phyloP scores from a whole-genome alignment of 768 basidiomycete species.

The Russula dissimulans region DNA sequence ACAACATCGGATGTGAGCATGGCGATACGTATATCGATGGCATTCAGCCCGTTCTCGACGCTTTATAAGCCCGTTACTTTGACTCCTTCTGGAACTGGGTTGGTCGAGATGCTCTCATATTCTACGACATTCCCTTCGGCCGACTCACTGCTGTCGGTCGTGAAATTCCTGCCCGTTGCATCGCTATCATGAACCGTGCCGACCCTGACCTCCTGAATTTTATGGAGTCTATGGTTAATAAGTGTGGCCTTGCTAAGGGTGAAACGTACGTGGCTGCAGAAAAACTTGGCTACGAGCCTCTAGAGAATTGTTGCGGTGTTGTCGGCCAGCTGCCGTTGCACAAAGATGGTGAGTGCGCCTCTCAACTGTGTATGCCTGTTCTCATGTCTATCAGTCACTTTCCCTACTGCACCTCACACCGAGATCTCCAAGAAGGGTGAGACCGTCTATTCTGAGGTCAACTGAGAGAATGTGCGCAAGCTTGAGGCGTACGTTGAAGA shows the following conservation, averaged over 20 bases:
- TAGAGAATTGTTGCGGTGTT: conserved; percentile 87
- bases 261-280: too few relatives aligned
- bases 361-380: neutral
- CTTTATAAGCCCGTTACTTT: conserved; percentile 94
- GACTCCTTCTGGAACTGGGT: conserved; percentile 99
- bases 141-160: conserved; percentile 89
- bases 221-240: conserved; percentile 94
- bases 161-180: conserved; percentile 94
- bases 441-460: too few relatives aligned
- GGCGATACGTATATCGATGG: too few relatives aligned
- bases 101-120: conserved; percentile 69
- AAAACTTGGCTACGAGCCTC: conserved; percentile 91
- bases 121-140: conserved; percentile 51
- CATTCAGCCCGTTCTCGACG: conserved; percentile 58
- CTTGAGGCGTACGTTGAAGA: conserved; percentile 96
- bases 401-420: too few relatives aligned
- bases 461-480: conserved; percentile 26
- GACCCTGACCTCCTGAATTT: conserved; percentile 86
- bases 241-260: conserved; percentile 69
- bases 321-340: conserved; percentile 77
- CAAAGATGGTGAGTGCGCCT: conserved; percentile 73
- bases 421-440: too few relatives aligned
- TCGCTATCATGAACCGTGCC: conserved; percentile 94
- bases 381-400: too few relatives aligned
- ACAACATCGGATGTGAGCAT: conserved; percentile 77